Evolutionary conservation across 441 rosid species (phyloP).

Genomic region (Adansonia rubrostipa): DNA sequence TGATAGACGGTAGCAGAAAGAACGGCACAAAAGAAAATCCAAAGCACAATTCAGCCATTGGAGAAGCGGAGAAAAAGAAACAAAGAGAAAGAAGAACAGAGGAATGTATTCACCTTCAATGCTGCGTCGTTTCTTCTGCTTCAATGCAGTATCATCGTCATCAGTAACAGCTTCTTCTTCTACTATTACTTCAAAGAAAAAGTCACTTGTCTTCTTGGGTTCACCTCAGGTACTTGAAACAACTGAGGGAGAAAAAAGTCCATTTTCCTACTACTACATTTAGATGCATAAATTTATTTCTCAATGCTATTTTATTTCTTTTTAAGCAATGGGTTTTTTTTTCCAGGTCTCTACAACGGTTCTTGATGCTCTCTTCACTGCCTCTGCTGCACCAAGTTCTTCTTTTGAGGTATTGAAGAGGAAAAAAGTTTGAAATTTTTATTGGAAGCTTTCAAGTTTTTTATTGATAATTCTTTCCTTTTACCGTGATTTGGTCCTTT

Average conservation of each 20-base stretch:
- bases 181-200: conserved; percentile 54
- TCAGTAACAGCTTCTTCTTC: conserved; percentile 36
- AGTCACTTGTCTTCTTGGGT: conserved; percentile 82
- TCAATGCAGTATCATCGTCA: conserved; percentile 35
- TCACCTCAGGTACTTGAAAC: conserved; percentile 73
- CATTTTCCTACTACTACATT: not conserved
- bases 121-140: conserved; percentile 78
- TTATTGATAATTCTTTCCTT: not conserved
- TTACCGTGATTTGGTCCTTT: not conserved
- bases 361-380: conserved; percentile 76
- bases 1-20: not conserved
- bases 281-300: not conserved
- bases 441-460: not conserved
- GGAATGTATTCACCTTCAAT: conserved; percentile 52
- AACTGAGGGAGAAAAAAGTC: not conserved
- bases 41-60: conserved; percentile 18
- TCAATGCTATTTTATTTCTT: not conserved
- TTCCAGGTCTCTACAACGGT: conserved; percentile 74
- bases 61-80: not conserved
- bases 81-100: not conserved
- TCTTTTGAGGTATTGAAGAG: conserved; percentile 62
- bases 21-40: not conserved
- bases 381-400: conserved; percentile 64
- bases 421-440: not conserved
- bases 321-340: conserved; percentile 18